Conservation (phyloP, 2,329 filamentous ascomycete genomes). For the Plectosphaerella cucumerina region DNA sequence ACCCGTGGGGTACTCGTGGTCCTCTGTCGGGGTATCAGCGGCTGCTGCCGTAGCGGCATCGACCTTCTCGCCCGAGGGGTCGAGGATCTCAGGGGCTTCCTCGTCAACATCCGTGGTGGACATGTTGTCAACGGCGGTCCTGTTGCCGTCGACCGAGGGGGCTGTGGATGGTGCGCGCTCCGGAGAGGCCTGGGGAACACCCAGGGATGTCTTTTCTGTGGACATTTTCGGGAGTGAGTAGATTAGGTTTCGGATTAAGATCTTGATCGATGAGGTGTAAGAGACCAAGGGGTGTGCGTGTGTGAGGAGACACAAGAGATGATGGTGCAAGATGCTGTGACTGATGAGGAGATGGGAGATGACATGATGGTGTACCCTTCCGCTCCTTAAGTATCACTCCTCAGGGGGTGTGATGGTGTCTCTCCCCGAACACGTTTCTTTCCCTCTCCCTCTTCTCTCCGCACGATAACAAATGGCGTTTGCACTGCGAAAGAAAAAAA, state of each 20-base stretch:
- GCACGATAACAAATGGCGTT: too few species aligned
- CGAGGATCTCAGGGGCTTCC: slow-evolving; percentile 2
- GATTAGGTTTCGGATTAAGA: too few species aligned
- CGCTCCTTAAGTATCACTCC: too few species aligned
- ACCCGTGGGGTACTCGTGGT: slow-evolving; percentile 34
- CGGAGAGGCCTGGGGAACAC: slow-evolving; percentile 1
- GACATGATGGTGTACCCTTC: too few species aligned
- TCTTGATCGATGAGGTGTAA: neutral
- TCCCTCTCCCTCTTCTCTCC: too few species aligned
- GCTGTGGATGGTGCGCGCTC: slow-evolving; percentile 7
- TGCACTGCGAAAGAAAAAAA: too few species aligned
- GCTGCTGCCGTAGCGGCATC: slow-evolving; percentile 4
- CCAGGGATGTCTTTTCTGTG: neutral
- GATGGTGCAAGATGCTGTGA: too few species aligned
- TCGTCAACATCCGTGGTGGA: slow-evolving; percentile 7
- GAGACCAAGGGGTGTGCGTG: neutral
- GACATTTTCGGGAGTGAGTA: neutral
- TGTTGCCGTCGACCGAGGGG: slow-evolving; percentile 6
- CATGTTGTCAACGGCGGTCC: slow-evolving; percentile 8
- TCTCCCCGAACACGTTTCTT: too few species aligned
- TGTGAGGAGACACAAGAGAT: neutral
- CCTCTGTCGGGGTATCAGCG: slow-evolving; percentile 6
- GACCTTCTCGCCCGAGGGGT: neutral
- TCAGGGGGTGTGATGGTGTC: too few species aligned
- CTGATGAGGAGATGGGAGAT: too few species aligned